These are phyloP conservation scores for Sarocladium kiliense DNA, from an alignment of 2,329 filamentous ascomycete genomes.

Conservation along the genomic window DNA sequence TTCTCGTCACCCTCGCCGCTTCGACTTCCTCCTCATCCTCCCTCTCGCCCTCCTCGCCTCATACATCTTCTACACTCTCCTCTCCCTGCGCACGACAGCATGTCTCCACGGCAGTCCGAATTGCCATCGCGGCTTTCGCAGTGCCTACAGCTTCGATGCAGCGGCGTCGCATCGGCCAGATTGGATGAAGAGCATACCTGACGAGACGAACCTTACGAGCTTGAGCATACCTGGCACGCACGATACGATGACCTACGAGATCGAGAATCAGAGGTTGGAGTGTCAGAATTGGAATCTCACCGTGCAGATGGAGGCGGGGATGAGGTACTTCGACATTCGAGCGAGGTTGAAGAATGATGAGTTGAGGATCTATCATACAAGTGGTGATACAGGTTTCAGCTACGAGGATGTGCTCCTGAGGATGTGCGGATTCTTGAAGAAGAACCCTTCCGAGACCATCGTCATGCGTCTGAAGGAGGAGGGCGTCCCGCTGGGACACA, in stretches of 20 bases:
- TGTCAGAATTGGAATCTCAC: conserved; percentile 43
- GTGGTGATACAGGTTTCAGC: conserved; percentile 38
- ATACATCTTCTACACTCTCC: conserved; percentile 18
- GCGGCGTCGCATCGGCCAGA: conserved; percentile 17
- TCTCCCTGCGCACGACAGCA: conserved; percentile 15
- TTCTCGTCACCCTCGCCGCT: neutral
- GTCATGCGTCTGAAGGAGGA: conserved; percentile 48
- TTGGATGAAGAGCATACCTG: conserved; percentile 37
- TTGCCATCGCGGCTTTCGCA: conserved; percentile 28
- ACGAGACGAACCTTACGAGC: conserved; percentile 33
- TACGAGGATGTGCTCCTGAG: conserved; percentile 36
- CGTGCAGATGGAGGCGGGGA: conserved; percentile 38
- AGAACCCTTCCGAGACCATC: conserved; percentile 39
- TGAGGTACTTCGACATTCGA: conserved; percentile 47
- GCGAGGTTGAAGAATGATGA: conserved; percentile 35
- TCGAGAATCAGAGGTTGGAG: conserved; percentile 30
- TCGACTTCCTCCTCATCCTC: conserved; percentile 12
- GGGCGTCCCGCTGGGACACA: conserved; percentile 29
- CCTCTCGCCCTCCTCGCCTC: conserved; percentile 14
- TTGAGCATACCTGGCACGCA: conserved; percentile 49
- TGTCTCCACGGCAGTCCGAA: conserved; percentile 18
- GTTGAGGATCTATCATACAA: conserved; percentile 43
- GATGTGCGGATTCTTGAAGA: conserved; percentile 41
- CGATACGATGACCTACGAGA: conserved; percentile 45
- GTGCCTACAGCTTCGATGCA: conserved; percentile 31